Percentiles rank a stretch among this genome's conserved stretches.
Evolutionary conservation across 129 eudicot species (phyloP).

Genomic region (Chrysanthemum lavandulifolium): DNA sequence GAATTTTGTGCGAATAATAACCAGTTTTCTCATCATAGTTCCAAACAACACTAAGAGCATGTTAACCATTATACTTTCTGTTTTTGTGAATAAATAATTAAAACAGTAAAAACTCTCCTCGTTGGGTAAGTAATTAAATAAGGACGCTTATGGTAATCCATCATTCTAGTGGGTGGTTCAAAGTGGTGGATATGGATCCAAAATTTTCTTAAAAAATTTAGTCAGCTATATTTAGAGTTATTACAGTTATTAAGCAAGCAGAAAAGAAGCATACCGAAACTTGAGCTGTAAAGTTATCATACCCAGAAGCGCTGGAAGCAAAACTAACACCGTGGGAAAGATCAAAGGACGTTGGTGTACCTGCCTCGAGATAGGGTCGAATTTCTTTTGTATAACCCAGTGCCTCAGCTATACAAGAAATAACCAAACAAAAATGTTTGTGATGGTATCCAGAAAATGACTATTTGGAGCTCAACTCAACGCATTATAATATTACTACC

Average conservation of each 20-base stretch:
- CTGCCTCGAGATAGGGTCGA: slow-evolving; percentile 41
- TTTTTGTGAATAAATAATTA: too few relatives aligned
- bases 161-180: too few relatives aligned
- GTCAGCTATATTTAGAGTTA: not conserved
- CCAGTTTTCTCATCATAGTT: not conserved
- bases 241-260: not conserved
- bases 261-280: slow-evolving; percentile 33
- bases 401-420: slow-evolving; percentile 39
- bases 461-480: too few relatives aligned
- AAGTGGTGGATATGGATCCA: too few relatives aligned
- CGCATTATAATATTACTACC: too few relatives aligned
- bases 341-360: slow-evolving; percentile 22
- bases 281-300: slow-evolving; percentile 54
- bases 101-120: too few relatives aligned
- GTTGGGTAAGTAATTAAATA: too few relatives aligned
- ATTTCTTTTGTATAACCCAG: slow-evolving; percentile 39
- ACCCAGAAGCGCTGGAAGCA: slow-evolving; percentile 57
- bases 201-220: too few relatives aligned
- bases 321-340: slow-evolving; percentile 56
- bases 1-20: not conserved
- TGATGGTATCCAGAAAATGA: too few relatives aligned
- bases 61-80: too few relatives aligned
- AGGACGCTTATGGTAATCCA: too few relatives aligned
- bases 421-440: not conserved
- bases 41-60: not conserved